phyloP scores from a whole-genome alignment of 2,329 filamentous ascomycete genomes.

The Botrytis cinerea region DNA sequence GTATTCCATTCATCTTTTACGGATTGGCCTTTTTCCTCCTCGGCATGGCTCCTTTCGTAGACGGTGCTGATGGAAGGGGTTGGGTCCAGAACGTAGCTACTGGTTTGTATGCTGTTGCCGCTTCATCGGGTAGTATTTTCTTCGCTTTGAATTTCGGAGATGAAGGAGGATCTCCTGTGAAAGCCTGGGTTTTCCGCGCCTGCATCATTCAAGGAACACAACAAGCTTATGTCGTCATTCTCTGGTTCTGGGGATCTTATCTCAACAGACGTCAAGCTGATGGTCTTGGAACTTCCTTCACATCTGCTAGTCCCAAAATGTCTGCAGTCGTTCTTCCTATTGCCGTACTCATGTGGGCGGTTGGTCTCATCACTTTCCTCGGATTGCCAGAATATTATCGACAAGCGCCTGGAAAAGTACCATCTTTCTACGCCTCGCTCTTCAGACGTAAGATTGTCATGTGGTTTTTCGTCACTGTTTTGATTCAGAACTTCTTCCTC shows the following conservation, averaged over 20 bases:
- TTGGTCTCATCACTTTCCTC: slow-evolving; percentile 57
- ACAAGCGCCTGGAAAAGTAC: slow-evolving; percentile 62
- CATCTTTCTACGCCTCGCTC: slow-evolving; percentile 64
- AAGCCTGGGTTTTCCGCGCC: slow-evolving; percentile 67
- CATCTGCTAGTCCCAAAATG: slow-evolving; percentile 45
- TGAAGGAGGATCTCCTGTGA: slow-evolving; percentile 62
- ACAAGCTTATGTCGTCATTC: slow-evolving; percentile 63
- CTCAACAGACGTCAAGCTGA: slow-evolving; percentile 28
- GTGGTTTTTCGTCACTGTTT: slow-evolving; percentile 66
- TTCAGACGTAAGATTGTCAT: slow-evolving; percentile 64
- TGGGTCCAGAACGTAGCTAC: slow-evolving; percentile 58
- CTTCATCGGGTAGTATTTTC: slow-evolving; percentile 63
- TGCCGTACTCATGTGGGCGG: slow-evolving; percentile 56
- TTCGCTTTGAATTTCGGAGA: slow-evolving; percentile 69
- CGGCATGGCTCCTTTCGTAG: slow-evolving; percentile 59
- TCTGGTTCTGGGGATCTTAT: slow-evolving; percentile 68
- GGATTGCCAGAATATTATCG: slow-evolving; percentile 70
- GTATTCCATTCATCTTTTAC: slow-evolving; percentile 59
- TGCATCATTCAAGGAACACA: slow-evolving; percentile 67
- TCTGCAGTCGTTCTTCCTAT: slow-evolving; percentile 58
- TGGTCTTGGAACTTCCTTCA: slow-evolving; percentile 43
- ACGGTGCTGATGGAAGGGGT: slow-evolving; percentile 44
- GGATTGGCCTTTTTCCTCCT: slow-evolving; percentile 63
- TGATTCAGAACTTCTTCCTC: slow-evolving; percentile 44
- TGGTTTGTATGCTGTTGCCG: slow-evolving; percentile 62